These are phyloP conservation scores for Coemansia sp. DNA, from an alignment of 192 early-diverging fungal genomes.

Conservation along the genomic window DNA sequence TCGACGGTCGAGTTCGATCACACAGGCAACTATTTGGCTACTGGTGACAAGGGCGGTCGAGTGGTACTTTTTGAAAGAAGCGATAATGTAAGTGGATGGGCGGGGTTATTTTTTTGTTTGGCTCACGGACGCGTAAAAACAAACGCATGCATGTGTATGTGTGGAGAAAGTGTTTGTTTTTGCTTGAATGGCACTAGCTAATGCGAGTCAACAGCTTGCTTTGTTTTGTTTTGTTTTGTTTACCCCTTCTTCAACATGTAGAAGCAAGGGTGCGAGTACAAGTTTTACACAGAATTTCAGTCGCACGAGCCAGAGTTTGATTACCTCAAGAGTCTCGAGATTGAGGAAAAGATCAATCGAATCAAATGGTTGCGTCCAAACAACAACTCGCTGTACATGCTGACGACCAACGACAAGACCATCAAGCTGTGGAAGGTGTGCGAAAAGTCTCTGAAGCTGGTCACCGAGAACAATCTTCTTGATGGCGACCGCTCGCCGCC, in stretches of 20 bases:
- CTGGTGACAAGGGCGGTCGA: conserved; percentile 96
- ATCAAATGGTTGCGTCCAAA: conserved; percentile 98
- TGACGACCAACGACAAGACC: conserved; percentile 99
- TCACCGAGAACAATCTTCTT: conserved; percentile 88
- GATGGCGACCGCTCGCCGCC: conserved; percentile 63
- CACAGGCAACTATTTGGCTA: conserved; percentile 95
- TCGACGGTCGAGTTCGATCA: conserved; percentile 98
- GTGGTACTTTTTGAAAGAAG: conserved; percentile 98
- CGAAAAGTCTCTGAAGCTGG: conserved; percentile 95
- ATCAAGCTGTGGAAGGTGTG: conserved; percentile 99
- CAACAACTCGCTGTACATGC: conserved; percentile 94
- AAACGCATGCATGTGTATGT: neutral
- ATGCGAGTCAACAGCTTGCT: neutral
- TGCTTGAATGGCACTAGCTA: neutral
- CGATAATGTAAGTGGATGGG: conserved; percentile 77
- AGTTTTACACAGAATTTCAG: conserved; percentile 99
- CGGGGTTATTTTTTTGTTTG: neutral
- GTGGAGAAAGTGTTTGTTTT: neutral
- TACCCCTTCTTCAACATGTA: conserved; percentile 29
- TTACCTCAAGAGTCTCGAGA: conserved; percentile 98
- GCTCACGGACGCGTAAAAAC: neutral
- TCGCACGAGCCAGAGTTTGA: conserved; percentile 99
- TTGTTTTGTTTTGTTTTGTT: neutral
- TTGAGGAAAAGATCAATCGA: conserved; percentile 99
- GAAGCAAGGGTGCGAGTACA: conserved; percentile 99